Evolutionary conservation across 345 rosid species (phyloP), one percentile per base, ranked within the genome.

Genomic region (Citrus unshiu): DNA sequence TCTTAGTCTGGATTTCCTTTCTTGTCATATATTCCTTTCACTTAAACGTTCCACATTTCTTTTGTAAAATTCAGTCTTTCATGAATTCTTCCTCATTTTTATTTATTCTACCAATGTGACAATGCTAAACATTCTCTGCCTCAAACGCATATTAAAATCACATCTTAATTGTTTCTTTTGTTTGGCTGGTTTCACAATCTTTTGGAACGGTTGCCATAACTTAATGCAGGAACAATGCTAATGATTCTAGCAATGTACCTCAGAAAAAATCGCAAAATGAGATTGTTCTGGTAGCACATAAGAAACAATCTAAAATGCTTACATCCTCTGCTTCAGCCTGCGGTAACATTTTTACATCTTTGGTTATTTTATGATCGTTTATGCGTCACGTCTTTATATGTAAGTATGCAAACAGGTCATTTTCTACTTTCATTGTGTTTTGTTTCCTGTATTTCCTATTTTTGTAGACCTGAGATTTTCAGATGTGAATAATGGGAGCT

Each of bases 281-380:
- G 56, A 66, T 27, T 57, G 49, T 71, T 73, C 75, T 79, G 16
- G 68, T 78, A 54, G 84, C 78, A 81, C 83, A 65, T 56, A 88
- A 72, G 75, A 84, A 80, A 80, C 57, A 57, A n/a, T 64, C 82
- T 29, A 72, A 79, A 61, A 82, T 43, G 40, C 58, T 89, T 67
- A 34, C 81, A 64, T 83, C 89, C 64, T 90, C 88, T 68, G 81
- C 86, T 79, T 93, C 97, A 63, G 88, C 93, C 57, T 81, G 81
- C 74, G 97, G 97, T 90, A 86, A 30, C 57, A 40, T 34, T 60
- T 43, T 75, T 30, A 37, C 21, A 9, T 32, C 58, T 66, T 46
- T 78, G 22, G 29, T 70, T 54, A 58, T 56, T 43, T 59, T 40
- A 29, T 37, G 19, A 8, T 30, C 61, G 18, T 64, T 61, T 27